Base-by-base conservation (phyloP, 345 rosid species). In the Carallia brachiata region DNA sequence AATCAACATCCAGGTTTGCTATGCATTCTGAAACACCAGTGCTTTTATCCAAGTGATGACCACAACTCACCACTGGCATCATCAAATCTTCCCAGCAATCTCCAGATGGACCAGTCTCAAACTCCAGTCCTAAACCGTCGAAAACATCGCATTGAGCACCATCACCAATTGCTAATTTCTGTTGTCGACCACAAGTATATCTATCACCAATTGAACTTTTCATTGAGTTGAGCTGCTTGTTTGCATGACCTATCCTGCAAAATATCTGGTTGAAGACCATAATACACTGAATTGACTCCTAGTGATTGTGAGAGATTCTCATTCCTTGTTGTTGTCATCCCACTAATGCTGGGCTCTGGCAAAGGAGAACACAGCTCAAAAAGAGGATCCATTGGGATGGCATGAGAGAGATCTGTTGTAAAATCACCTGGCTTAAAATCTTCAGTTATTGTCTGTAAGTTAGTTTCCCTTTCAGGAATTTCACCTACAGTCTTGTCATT, bases 291-390 rank as follows among this genome's bases (percentile, higher is more conserved):
- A 54, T 68, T 27, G 53, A 66, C 71, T 27, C 75, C 81, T 32
- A 3, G 53, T 39, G 85, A 52, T 13, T 70, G 77, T 56, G 77
- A 72, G 66, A 57, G 69, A 72, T 68, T 50, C 47, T 62, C 61
- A 48, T 73, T 65, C 52, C 66, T 15, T 15, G 61, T 36, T 69
- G 73, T 60, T 36, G 60, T 70, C 56, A 67, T 48, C 69, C 36
- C 79, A 68, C 55, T 57, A 13, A 71, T 57, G 80, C 70, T 50
- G 4, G 68, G 69, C 73, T 70, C 77, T 47, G 81, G 82, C 48
- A 88, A 81, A 60, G 82, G 81, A 62, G 73, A 69, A 65, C 86
- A 84, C 80, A 82, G 81, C 76, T 81, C 82, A 68, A 81, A 82
- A 12, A 85, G 82, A 79, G 83, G 82, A 56, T 86, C 89, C 56